Evolutionary conservation across 345 rosid species (phyloP), one percentile per base, ranked within the genome.

Genomic region (Hibiscus mutabilis): DNA sequence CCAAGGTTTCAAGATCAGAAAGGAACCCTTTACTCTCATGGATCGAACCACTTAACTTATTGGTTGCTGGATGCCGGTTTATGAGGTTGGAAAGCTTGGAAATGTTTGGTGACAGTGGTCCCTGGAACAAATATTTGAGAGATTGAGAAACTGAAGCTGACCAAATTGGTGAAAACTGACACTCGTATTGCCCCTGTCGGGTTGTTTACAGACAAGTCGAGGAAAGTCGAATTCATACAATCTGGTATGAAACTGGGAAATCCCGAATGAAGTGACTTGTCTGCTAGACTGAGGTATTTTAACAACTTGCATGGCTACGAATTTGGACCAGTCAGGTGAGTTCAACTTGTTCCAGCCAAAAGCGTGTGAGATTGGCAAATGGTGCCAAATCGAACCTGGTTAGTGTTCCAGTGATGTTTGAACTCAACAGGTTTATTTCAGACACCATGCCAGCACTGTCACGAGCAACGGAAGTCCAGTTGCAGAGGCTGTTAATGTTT

Each of bases 261-360:
- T 0, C 73, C 78, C 8, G 49, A 53, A 3, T 35, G 29, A 21
- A 86, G 78, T 0, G 2, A 74, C 60, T 85, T 85, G 51, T 35
- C 13, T 64, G 0, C 79, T 18, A 86, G 31, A 78, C 84, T 80
- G 68, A 89, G 82, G 68, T 84, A 72, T 14, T 65, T 78, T 85
- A 89, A 47, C n/a, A 59, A 75, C 35, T 58, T 84, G 83, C 83
- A 88, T 72, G 56, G 52, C 68, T 0, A 79, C 79, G 72, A 88
- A 88, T 24, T 74, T 73, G 1, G 90, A 84, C 90, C 92, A 86
- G n/a, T 84, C 83, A 37, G 87, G 82, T 14, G 83, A 72, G 63
- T 60, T 65, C 65, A 88, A 78, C 71, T 60, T 84, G 79, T 88
- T 88, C 3, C 66, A 77, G 66, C 93, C 93, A 16, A 86, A 47